Evolutionary conservation across 345 rosid genomes (phyloP), one percentile per base, ranked within the genome.

Genomic region (Murraya paniculata): DNA sequence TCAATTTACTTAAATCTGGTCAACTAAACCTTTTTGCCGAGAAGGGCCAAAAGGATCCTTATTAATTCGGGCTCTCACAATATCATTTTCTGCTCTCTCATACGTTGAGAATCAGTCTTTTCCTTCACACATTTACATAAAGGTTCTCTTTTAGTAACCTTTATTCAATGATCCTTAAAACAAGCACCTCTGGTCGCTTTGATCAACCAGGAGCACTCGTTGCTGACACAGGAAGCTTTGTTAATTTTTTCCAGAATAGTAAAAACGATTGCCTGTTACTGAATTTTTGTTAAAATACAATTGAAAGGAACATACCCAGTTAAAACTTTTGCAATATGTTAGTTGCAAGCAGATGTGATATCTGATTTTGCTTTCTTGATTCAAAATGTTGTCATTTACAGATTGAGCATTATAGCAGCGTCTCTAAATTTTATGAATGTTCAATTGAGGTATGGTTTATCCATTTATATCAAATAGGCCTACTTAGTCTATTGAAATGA

Each of bases 81-180:
- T 73, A 60, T 73, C 73, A 68, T 33, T 61, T 31, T 68, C 76
- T 77, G 57, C 68, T 65, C 22, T 65, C 19, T 72, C 76, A 72
- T 55, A 38, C 16, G 38, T 68, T 39, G 27, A 68, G 69, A 27
- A 55, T 72, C 71, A 50, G 10, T 71, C 39, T 79, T 83, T 36
- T 9, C 79, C 73, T 50, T 64, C 79, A 62, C 64, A 35, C 38
- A 41, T 72, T 57, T 19, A 16, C 18, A 30, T 33, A 65, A 7
- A 69, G 57, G 45, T 41, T 68, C 72, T 13, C 7, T 24, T 28
- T 21, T 53, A 5, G 28, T 14, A 21, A 45, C 7, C 73, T 69
- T 69, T 69, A 45, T 69, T 16, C 58, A 45, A 0, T 41, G 28
- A 25, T 45, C 48, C 58, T 69, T 27, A 4, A 16, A 69, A 45